Conservation (phyloP, 31 red algal species). For the Odonthalia washingtoniensis region DNA sequence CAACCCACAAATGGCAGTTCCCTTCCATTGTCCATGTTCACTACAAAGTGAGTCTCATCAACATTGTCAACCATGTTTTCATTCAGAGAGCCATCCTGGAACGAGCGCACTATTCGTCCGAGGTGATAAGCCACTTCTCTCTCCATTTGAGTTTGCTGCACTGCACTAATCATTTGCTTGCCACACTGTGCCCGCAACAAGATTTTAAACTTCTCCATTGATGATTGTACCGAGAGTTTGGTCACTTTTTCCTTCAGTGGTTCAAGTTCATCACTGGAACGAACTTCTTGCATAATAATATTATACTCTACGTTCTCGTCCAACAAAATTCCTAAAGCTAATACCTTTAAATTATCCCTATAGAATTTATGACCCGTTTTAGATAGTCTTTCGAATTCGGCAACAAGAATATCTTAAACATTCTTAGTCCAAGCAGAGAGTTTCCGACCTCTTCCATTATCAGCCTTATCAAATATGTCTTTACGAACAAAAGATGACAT, state of each 20-base stretch:
- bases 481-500: no score
- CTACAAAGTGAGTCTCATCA: constrained; percentile 14
- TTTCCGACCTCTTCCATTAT: no score
- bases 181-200: constrained; percentile 11
- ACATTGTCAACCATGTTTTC: constrained; percentile 21
- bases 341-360: neutral
- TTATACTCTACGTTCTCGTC: neutral
- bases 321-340: constrained; percentile 8
- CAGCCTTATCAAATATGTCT: no score
- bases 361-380: constrained; percentile 12
- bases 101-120: neutral
- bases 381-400: constrained; percentile 16
- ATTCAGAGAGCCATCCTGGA: neutral
- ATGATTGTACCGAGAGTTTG: constrained; percentile 20
- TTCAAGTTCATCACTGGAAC: neutral
- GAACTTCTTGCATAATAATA: neutral
- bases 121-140: constrained; percentile 12
- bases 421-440: no score
- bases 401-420: constrained; percentile 33
- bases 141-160: constrained; percentile 22
- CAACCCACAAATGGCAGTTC: neutral
- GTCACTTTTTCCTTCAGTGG: constrained; percentile 7
- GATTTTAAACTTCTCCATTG: constrained; percentile 17
- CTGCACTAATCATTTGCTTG: constrained; percentile 25
- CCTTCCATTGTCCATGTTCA: no score